Percentiles rank a stretch among this genome's conserved stretches.
These are phyloP conservation scores for Salix viminalis DNA, from an alignment of 345 rosid genomes.

Conservation along the genomic window DNA sequence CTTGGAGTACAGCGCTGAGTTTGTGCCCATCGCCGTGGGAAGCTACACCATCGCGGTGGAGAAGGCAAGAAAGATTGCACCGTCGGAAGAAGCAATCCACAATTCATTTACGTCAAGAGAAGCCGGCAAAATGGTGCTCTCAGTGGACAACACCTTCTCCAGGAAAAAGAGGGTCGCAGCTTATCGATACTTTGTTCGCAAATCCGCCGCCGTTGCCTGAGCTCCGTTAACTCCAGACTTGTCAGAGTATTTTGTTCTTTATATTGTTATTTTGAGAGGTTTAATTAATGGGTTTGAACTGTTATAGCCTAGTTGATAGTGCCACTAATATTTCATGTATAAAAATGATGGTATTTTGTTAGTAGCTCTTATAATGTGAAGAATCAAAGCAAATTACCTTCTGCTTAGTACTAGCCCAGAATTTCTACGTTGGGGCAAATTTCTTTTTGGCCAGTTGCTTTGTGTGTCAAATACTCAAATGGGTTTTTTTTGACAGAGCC, in stretches of 20 bases:
- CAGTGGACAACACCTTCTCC: conserved; percentile 79
- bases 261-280: neutral
- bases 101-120: conserved; percentile 70
- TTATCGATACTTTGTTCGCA: conserved; percentile 78
- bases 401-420: too few species aligned
- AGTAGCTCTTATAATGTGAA: neutral
- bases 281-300: conserved; percentile 14
- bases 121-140: conserved; percentile 81
- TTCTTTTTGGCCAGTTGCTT: too few species aligned
- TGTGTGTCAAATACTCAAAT: too few species aligned
- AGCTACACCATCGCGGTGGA: conserved; percentile 84
- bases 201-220: conserved; percentile 40
- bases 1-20: conserved; percentile 91
- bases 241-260: neutral
- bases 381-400: neutral
- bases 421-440: too few species aligned
- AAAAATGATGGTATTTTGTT: neutral
- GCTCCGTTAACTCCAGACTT: neutral
- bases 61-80: conserved; percentile 53
- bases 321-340: conserved; percentile 11
- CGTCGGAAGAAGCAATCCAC: conserved; percentile 66
- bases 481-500: too few species aligned
- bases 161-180: conserved; percentile 87
- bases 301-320: neutral
- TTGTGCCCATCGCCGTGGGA: conserved; percentile 69